phyloP scores from a whole-genome alignment of 2,329 filamentous ascomycete genomes.

The Daldinia sp. region DNA sequence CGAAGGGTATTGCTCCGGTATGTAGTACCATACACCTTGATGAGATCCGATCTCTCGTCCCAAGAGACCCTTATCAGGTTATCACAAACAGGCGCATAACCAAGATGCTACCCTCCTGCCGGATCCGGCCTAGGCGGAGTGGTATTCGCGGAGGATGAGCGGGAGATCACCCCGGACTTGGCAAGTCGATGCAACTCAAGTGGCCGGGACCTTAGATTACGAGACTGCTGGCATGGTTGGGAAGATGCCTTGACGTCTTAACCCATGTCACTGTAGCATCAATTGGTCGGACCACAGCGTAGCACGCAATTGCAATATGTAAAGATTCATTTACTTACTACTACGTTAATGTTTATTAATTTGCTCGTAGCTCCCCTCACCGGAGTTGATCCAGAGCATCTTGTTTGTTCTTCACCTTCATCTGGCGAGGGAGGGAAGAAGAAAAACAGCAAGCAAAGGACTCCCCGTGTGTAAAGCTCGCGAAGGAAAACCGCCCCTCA shows the following conservation, averaged over 20 bases:
- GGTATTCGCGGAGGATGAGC: constrained; percentile 37
- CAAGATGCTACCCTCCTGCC: constrained; percentile 44
- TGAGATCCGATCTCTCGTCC: constrained; percentile 41
- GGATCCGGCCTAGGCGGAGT: constrained; percentile 41
- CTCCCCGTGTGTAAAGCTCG: constrained; percentile 16
- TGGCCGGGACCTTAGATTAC: constrained; percentile 39
- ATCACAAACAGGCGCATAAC: constrained; percentile 30
- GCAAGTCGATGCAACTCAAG: constrained; percentile 43
- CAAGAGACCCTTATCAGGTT: constrained; percentile 35
- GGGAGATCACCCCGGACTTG: constrained; percentile 48
- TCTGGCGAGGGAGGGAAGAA: constrained; percentile 18
- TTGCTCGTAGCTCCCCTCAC: constrained; percentile 31
- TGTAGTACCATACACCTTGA: constrained; percentile 23
- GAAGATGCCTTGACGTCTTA: constrained; percentile 17
- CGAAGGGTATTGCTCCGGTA: constrained; percentile 20
- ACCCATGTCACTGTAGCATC: constrained; percentile 36
- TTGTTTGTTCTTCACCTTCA: constrained; percentile 31
- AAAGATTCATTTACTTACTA: constrained; percentile 31
- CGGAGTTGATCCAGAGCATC: constrained; percentile 7
- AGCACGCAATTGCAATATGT: constrained; percentile 39
- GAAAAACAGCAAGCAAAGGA: constrained; percentile 1
- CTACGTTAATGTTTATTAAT: constrained; percentile 38
- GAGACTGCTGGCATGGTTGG: constrained; percentile 24
- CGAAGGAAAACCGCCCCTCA: constrained; percentile 21
- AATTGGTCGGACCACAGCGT: constrained; percentile 14